Base-by-base conservation (phyloP, 495 filamentous ascomycete genomes). In the Lichenothelia convexa region DNA sequence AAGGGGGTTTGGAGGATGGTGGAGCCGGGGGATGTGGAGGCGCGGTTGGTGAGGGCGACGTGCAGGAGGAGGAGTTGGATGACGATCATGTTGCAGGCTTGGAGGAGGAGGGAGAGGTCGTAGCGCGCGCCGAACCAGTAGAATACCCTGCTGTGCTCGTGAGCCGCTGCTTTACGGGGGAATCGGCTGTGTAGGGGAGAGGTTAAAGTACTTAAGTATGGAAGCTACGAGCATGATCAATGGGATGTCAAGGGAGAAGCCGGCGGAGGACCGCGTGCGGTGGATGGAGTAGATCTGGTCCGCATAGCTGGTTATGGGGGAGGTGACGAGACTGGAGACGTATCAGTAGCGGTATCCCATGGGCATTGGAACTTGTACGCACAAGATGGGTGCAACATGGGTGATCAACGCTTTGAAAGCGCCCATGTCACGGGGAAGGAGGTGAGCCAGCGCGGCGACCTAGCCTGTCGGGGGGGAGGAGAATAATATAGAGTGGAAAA, bases 181-280 rank as follows among this genome's bases (percentile, higher is more conserved):
- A 21, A 18, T n/a, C 32, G 35, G 30, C 11, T 36, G 29, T 30
- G 20, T 32, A 32, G 13, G 23, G 15, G 17, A 27, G 3, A 18
- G 9, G 11, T 33, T 8, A 11, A 52, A 71, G 47, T 59, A 92
- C 78, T 91, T 89, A 19, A 93, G 59, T 36, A 94, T 73, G 7
- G 84, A 93, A 11, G 89, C 79, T 30, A 92, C 73, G 19, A 97
- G 80, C 89, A 97, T 97, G 45, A 97, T 97, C 42, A 95, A 56
- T 4, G 89, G 91, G 31, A 93, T 97, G 52, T 97, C 80, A 24
- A 75, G 55, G 7, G 77, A 80, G 62, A 97, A 97, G 23, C 89
- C 89, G 15, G 78, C 80, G 30, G 84, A 93, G 21, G 74, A 81
- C 50, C 76, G 77, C 21, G 57, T 68, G 44, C 73, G 68, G 53